phyloP scores from a whole-genome alignment of 1,284 basidiomycete genomes.

The Ceratorhiza oryzae-sativae region DNA sequence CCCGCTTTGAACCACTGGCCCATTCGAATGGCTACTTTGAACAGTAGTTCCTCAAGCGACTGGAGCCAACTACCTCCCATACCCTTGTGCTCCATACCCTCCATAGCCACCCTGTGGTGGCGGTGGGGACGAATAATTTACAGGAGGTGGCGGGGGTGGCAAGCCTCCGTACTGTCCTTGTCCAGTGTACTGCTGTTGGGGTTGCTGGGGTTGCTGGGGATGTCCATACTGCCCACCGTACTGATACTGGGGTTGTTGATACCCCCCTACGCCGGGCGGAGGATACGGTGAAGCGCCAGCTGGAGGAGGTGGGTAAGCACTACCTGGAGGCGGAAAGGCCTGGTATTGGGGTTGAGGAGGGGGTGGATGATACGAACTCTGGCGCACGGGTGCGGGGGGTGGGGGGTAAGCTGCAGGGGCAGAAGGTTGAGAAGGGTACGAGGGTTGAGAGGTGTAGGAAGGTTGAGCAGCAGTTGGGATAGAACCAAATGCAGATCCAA shows the following conservation, averaged over 20 bases:
- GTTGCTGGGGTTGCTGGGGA: slow-evolving; percentile 38
- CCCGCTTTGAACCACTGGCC: neutral
- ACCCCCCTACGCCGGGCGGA: neutral
- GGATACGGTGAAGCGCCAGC: neutral
- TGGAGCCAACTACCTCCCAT: slow-evolving; percentile 13
- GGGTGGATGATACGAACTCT: slow-evolving; percentile 49
- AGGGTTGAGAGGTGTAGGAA: slow-evolving; percentile 46
- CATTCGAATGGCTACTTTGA: neutral
- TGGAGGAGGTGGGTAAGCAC: neutral
- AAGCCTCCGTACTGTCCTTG: slow-evolving; percentile 34
- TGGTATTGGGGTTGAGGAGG: slow-evolving; percentile 42
- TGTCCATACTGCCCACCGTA: slow-evolving; percentile 27
- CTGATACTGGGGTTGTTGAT: slow-evolving; percentile 30
- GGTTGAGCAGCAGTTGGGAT: slow-evolving; percentile 44
- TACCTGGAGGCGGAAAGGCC: neutral
- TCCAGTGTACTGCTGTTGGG: slow-evolving; percentile 40
- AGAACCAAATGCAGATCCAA: slow-evolving; percentile 28
- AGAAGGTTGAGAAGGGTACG: slow-evolving; percentile 44
- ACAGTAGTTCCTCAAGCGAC: neutral
- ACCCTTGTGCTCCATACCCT: slow-evolving; percentile 28
- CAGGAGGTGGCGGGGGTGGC: slow-evolving; percentile 24
- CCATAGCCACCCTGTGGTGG: slow-evolving; percentile 15
- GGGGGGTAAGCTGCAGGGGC: slow-evolving; percentile 34
- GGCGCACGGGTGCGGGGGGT: slow-evolving; percentile 48
- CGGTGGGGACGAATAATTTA: slow-evolving; percentile 30